phyloP scores from a whole-genome alignment of 228 moss, liverwort and hornwort genomes.

The Sphagnum magellanicum region DNA sequence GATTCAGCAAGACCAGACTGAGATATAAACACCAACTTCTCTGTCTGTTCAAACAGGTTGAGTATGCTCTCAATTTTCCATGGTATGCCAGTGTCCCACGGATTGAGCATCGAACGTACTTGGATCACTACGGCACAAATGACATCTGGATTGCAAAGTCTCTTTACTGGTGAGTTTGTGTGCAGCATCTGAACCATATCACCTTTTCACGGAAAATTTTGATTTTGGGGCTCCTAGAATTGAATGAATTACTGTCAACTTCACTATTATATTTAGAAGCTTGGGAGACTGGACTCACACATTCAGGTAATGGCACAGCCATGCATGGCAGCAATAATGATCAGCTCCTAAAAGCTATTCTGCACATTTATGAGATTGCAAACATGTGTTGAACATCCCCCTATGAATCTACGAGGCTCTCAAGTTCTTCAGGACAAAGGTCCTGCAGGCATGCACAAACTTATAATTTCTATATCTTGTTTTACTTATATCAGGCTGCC shows the following conservation, averaged over 20 bases:
- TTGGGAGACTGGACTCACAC: too few relatives aligned
- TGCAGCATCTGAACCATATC: neutral
- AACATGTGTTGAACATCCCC: neutral
- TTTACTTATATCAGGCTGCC: constrained; percentile 26
- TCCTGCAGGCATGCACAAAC: neutral
- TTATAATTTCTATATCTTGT: neutral
- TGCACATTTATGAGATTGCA: neutral
- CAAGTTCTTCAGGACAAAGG: neutral
- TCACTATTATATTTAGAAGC: too few relatives aligned
- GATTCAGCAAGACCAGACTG: neutral
- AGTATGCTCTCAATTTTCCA: constrained; percentile 55
- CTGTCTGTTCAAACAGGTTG: constrained; percentile 31
- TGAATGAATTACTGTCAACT: neutral
- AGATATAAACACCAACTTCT: neutral
- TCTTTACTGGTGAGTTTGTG: constrained; percentile 40
- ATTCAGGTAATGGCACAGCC: neutral
- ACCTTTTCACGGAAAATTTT: neutral
- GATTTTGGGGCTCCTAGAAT: neutral
- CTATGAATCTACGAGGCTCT: neutral
- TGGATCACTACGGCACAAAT: constrained; percentile 72
- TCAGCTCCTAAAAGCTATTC: neutral
- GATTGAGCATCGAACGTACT: constrained; percentile 61
- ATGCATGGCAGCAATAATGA: neutral
- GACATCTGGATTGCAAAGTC: constrained; percentile 89
- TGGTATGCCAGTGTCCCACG: constrained; percentile 53